Evolutionary conservation across 2,329 filamentous ascomycete genomes (phyloP).

Genomic region (Diaporthe longicolla): DNA sequence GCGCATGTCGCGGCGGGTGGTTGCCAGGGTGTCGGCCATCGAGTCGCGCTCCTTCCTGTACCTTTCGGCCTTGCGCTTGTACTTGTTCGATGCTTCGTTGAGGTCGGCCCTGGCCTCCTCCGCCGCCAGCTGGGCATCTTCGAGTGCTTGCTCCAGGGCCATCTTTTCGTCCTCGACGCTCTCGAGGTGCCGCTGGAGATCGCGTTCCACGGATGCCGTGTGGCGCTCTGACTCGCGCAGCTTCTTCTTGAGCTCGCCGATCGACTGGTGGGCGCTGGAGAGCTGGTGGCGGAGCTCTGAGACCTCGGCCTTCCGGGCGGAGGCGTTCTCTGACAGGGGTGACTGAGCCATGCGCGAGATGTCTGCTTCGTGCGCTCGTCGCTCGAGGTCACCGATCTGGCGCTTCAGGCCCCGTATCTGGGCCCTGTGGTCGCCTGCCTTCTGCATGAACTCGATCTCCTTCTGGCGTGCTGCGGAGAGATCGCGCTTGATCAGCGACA

Average conservation of each 20-base stretch:
- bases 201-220: conserved; percentile 57
- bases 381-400: conserved; percentile 76
- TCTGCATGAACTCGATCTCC: conserved; percentile 74
- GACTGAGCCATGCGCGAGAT: conserved; percentile 64
- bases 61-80: conserved; percentile 65
- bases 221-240: conserved; percentile 66
- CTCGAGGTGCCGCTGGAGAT: conserved; percentile 68
- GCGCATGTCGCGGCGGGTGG: conserved; percentile 47
- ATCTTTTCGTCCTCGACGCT: conserved; percentile 72
- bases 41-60: conserved; percentile 64
- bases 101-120: conserved; percentile 62
- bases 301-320: conserved; percentile 69
- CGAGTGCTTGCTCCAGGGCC: conserved; percentile 70
- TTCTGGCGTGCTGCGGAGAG: conserved; percentile 75
- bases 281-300: conserved; percentile 73
- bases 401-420: conserved; percentile 74
- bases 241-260: conserved; percentile 67
- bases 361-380: conserved; percentile 75
- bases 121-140: conserved; percentile 66
- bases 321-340: conserved; percentile 64
- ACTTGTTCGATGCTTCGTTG: conserved; percentile 58
- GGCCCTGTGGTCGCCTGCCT: conserved; percentile 75
- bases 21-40: conserved; percentile 52
- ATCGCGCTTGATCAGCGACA: conserved; percentile 74
- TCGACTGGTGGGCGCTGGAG: conserved; percentile 69